Conservation (phyloP, 1,139 yeast species). For the Sugiyamaella castrensis region DNA sequence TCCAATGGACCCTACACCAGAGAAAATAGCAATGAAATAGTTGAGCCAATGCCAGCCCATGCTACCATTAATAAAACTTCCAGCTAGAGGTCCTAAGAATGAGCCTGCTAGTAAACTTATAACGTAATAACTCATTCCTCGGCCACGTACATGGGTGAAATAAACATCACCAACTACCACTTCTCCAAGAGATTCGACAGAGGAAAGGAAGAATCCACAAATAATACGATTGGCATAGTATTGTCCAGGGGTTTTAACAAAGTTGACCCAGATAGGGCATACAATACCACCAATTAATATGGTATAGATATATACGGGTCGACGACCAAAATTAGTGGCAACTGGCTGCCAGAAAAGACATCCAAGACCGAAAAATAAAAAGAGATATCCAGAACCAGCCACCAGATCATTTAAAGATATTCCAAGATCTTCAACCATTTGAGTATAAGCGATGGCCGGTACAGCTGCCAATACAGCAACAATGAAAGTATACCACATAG, state of each 20-base stretch:
- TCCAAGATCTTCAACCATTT: conserved; percentile 38
- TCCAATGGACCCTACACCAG: conserved; percentile 54
- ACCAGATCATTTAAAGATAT: conserved; percentile 44
- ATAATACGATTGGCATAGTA: conserved; percentile 45
- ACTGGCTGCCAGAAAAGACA: conserved; percentile 50
- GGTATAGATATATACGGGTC: conserved; percentile 47
- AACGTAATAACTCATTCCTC: conserved; percentile 73
- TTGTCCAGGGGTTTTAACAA: conserved; percentile 24
- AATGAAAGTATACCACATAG: conserved; percentile 44
- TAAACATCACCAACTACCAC: conserved; percentile 42
- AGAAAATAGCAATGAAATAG: conserved; percentile 68
- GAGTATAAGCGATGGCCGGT: conserved; percentile 17
- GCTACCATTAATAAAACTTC: conserved; percentile 60
- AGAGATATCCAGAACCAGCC: conserved; percentile 51
- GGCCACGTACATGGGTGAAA: conserved; percentile 74
- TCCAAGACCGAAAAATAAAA: conserved; percentile 49
- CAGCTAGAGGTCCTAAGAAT: conserved; percentile 72
- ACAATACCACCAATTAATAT: conserved; percentile 28
- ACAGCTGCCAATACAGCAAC: conserved; percentile 49
- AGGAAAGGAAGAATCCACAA: conserved; percentile 50
- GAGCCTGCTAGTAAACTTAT: conserved; percentile 73
- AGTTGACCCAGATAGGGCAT: conserved; percentile 32
- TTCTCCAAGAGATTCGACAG: conserved; percentile 56
- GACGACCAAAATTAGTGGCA: conserved; percentile 52
- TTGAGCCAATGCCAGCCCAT: conserved; percentile 77